These are phyloP conservation scores for Sporothrix curviconia DNA, from an alignment of 2,329 filamentous ascomycete species.

Conservation along the genomic window DNA sequence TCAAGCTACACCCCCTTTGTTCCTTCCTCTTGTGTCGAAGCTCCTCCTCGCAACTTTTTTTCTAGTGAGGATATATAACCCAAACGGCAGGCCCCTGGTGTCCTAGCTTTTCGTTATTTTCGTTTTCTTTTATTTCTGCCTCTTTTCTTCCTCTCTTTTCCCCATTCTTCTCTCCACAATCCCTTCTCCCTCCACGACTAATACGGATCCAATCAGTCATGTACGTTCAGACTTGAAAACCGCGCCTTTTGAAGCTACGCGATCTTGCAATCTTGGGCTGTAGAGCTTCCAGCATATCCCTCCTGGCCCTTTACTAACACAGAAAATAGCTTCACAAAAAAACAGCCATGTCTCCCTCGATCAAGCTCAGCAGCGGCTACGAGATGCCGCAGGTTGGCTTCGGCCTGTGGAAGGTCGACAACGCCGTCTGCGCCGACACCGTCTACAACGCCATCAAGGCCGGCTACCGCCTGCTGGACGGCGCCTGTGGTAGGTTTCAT, in stretches of 20 bases:
- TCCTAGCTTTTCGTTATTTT: neutral
- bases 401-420: slow-evolving; percentile 78
- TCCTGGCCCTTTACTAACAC: neutral
- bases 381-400: slow-evolving; percentile 73
- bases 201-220: slow-evolving; percentile 7
- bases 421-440: slow-evolving; percentile 63
- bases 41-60: neutral
- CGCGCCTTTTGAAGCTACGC: too few relatives aligned
- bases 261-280: too few relatives aligned
- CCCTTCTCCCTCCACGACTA: neutral
- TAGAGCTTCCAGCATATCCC: neutral
- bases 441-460: slow-evolving; percentile 69
- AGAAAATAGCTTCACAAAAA: neutral
- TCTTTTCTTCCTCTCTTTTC: neutral
- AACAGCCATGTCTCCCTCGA: slow-evolving; percentile 21
- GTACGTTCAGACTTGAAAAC: neutral
- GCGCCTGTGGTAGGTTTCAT: slow-evolving; percentile 48
- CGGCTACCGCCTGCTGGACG: slow-evolving; percentile 55
- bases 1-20: neutral
- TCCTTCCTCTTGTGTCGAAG: neutral
- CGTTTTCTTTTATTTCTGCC: neutral
- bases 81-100: neutral
- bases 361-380: slow-evolving; percentile 59
- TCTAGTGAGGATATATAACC: neutral
- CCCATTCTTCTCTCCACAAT: too few relatives aligned